phyloP scores from a whole-genome alignment of 768 basidiomycete genomes.

The Pleurotus platypus region DNA sequence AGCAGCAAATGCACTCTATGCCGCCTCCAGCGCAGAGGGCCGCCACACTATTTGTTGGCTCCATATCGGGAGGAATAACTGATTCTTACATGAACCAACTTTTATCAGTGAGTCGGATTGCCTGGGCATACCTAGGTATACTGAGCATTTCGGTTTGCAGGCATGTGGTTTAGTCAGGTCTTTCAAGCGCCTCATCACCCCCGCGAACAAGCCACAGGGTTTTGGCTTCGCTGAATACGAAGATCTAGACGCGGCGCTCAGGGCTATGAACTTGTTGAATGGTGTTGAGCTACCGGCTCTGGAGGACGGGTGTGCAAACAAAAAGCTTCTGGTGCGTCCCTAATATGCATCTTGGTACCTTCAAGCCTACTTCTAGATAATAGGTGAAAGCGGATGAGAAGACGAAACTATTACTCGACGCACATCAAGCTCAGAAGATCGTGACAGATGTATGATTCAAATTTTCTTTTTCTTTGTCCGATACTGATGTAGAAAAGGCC shows the following conservation, averaged over 20 bases:
- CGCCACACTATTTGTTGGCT: constrained; percentile 85
- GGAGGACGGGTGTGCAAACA: constrained; percentile 51
- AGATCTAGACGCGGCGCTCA: constrained; percentile 86
- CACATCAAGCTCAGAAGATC: constrained; percentile 77
- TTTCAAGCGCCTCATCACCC: constrained; percentile 90
- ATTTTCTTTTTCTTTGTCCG: neutral
- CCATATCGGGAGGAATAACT: constrained; percentile 90
- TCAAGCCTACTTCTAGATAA: constrained; percentile 38
- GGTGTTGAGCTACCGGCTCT: constrained; percentile 49
- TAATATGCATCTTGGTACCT: constrained; percentile 34
- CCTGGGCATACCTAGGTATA: neutral
- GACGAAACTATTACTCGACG: constrained; percentile 83
- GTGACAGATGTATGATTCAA: constrained; percentile 66
- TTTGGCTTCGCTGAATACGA: constrained; percentile 98
- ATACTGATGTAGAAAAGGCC: constrained; percentile 37
- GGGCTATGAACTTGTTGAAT: constrained; percentile 53
- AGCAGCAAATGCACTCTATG: constrained; percentile 64
- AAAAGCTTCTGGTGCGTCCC: constrained; percentile 58
- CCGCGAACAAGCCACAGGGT: constrained; percentile 90
- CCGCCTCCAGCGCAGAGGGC: constrained; percentile 68
- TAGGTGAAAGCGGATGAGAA: constrained; percentile 97
- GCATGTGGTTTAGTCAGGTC: constrained; percentile 87
- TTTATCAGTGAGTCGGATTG: constrained; percentile 53
- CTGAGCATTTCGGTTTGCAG: constrained; percentile 32
- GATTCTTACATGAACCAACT: constrained; percentile 79